phyloP scores from a whole-genome alignment of 495 filamentous ascomycete species.

The Daldinia caldariorum region DNA sequence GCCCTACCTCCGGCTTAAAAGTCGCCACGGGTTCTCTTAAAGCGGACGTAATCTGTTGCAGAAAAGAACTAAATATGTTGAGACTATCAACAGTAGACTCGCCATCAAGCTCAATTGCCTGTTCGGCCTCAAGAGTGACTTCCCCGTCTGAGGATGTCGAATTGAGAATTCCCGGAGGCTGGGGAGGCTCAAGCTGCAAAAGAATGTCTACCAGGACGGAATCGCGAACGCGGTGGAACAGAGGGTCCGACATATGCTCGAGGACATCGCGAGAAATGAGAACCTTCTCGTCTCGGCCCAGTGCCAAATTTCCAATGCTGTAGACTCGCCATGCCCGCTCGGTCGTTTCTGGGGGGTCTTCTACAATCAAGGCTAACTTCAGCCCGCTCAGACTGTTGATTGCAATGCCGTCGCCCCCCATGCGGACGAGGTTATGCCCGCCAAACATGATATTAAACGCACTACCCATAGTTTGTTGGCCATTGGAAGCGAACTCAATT shows the following conservation, averaged over 20 bases:
- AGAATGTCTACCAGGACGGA: conserved; percentile 74
- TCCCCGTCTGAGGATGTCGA: conserved; percentile 39
- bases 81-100: conserved; percentile 42
- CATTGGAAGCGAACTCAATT: conserved; percentile 80
- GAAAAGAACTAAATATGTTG: conserved; percentile 65
- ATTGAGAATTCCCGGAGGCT: conserved; percentile 31
- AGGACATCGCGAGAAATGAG: conserved; percentile 81
- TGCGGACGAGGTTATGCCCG: conserved; percentile 57
- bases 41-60: conserved; percentile 67
- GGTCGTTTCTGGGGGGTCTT: conserved; percentile 56
- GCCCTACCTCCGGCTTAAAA: conserved; percentile 44
- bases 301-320: conserved; percentile 78
- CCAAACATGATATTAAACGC: conserved; percentile 66
- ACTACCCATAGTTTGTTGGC: conserved; percentile 64
- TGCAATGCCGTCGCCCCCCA: conserved; percentile 73
- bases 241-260: conserved; percentile 78
- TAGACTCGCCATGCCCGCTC: conserved; percentile 71
- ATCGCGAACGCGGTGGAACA: conserved; percentile 83
- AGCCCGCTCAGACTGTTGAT: conserved; percentile 82
- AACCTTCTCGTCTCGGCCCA: conserved; percentile 91
- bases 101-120: conserved; percentile 53
- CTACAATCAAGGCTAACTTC: conserved; percentile 80
- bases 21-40: conserved; percentile 58
- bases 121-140: conserved; percentile 16
- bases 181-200: conserved; percentile 41